phyloP scores from a whole-genome alignment of 2,329 filamentous ascomycete species.

The Diaporthe ilicicola region DNA sequence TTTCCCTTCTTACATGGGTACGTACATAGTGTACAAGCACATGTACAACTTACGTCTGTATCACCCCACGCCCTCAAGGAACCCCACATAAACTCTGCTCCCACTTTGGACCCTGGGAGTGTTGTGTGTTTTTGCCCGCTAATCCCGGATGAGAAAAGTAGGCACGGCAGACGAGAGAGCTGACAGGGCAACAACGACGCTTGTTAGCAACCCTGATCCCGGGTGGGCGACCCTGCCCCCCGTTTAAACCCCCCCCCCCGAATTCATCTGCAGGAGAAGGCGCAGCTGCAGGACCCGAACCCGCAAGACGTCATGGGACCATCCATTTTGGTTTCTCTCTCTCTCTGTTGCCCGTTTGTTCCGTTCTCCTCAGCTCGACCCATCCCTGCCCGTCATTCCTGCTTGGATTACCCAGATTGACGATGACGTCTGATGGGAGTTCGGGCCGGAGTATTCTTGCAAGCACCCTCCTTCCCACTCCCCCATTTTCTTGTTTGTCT shows the following conservation, averaged over 20 bases:
- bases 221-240: neutral
- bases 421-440: constrained; percentile 18
- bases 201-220: constrained; percentile 21
- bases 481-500: neutral
- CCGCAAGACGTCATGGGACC: constrained; percentile 15
- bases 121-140: neutral
- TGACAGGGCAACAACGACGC: constrained; percentile 1
- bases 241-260: neutral
- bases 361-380: neutral
- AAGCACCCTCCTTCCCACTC: neutral
- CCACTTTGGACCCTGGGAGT: neutral
- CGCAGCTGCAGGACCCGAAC: constrained; percentile 8
- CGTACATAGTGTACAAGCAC: neutral
- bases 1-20: neutral
- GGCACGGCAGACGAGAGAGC: neutral
- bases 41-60: constrained; percentile 11
- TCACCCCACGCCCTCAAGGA: constrained; percentile 2
- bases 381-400: neutral
- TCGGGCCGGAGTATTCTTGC: neutral
- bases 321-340: no score
- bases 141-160: neutral
- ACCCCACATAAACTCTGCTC: constrained; percentile 1
- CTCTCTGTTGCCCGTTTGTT: neutral
- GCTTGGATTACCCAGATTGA: neutral
- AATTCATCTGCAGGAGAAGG: neutral